Percentiles rank a stretch among this genome's conserved stretches.
These are phyloP conservation scores for Thalassia testudinum DNA, from an alignment of 116 monocot species.

Conservation along the genomic window DNA sequence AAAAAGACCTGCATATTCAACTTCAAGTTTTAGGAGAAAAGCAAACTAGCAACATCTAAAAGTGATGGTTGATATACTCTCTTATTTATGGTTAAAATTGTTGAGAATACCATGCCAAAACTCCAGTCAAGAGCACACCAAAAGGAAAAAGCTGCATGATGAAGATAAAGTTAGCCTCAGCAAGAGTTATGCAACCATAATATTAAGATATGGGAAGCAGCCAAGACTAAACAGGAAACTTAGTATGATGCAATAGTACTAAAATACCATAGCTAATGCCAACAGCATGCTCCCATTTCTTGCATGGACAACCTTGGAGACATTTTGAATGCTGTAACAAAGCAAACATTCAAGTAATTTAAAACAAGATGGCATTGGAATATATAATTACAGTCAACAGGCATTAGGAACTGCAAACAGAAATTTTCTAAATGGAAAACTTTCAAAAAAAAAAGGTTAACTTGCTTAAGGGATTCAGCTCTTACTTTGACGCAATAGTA, in stretches of 20 bases:
- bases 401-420: no score
- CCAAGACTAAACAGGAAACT: neutral
- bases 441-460: neutral
- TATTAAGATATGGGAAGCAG: neutral
- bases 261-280: slow-evolving; percentile 92
- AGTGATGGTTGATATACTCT: no score
- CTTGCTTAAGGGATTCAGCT: neutral
- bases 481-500: no score
- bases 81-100: no score
- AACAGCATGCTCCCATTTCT: slow-evolving; percentile 89
- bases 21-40: neutral
- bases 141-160: slow-evolving; percentile 69
- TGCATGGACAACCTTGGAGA: slow-evolving; percentile 68
- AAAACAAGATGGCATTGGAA: neutral
- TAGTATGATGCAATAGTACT: neutral
- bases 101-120: slow-evolving; percentile 70
- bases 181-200: neutral
- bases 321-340: slow-evolving; percentile 59
- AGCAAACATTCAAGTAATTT: neutral
- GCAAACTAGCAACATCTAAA: no score
- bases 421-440: no score
- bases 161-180: neutral
- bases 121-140: slow-evolving; percentile 53
- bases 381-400: neutral
- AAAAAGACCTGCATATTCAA: slow-evolving; percentile 53